Conservation (phyloP, 108 stramenopile genomes). For the Skeletonema potamos region DNA sequence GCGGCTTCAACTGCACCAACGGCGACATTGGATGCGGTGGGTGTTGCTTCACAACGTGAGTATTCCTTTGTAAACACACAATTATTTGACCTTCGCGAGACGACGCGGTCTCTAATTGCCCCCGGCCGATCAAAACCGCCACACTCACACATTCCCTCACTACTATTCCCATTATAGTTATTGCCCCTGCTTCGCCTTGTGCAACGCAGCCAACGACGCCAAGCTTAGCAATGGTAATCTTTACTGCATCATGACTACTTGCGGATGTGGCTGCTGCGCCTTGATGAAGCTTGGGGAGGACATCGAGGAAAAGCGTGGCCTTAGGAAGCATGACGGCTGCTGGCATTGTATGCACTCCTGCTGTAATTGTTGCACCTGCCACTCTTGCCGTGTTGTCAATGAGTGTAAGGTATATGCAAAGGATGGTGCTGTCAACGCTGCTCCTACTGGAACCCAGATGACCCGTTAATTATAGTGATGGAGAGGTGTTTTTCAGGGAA, state of each 20-base stretch:
- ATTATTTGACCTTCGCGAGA: too few species aligned
- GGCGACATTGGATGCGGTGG: slow-evolving; percentile 12
- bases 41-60: slow-evolving; percentile 6
- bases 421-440: slow-evolving; percentile 12
- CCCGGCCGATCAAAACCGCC: too few species aligned
- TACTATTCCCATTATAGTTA: neutral
- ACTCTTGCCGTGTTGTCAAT: slow-evolving; percentile 19
- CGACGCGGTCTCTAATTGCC: too few species aligned
- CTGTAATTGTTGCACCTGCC: slow-evolving; percentile 13
- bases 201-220: slow-evolving; percentile 13
- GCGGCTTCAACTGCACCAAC: slow-evolving; percentile 15
- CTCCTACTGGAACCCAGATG: slow-evolving; percentile 18
- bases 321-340: slow-evolving; percentile 12
- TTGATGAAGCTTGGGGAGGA: slow-evolving; percentile 14
- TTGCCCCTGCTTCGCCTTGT: slow-evolving; percentile 26
- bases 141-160: neutral
- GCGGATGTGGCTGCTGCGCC: slow-evolving; percentile 15
- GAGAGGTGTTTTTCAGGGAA: too few species aligned
- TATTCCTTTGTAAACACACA: neutral
- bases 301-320: slow-evolving; percentile 19
- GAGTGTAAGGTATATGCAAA: slow-evolving; percentile 18
- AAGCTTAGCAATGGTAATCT: neutral
- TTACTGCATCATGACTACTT: slow-evolving; percentile 3
- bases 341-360: slow-evolving; percentile 18
- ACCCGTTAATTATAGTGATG: too few species aligned